Evolutionary conservation across 2,329 filamentous ascomycete genomes (phyloP).

Genomic region (Xylariaceae sp.): DNA sequence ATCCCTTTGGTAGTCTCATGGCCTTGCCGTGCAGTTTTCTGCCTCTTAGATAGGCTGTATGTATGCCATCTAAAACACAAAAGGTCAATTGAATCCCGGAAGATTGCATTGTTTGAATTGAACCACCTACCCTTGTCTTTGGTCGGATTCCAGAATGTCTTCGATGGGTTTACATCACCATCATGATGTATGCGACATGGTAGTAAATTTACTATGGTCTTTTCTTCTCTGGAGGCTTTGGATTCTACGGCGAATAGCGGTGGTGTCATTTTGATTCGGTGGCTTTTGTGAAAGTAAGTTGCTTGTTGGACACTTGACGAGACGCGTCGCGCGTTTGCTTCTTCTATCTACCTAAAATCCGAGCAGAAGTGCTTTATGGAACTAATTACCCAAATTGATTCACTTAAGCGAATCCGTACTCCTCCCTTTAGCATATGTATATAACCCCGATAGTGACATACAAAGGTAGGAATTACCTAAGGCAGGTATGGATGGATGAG

Average conservation of each 20-base stretch:
- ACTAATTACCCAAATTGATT: constrained; percentile 5
- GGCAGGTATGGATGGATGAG: too few relatives aligned
- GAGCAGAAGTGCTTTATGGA: not conserved
- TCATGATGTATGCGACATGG: constrained; percentile 77
- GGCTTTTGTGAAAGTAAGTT: not conserved
- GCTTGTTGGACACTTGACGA: not conserved
- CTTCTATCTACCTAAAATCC: not conserved
- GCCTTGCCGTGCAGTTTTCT: constrained; percentile 67
- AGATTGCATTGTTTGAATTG: not conserved
- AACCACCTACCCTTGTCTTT: constrained; percentile 40
- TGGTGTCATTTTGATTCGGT: constrained; percentile 24
- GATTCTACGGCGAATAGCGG: constrained; percentile 26
- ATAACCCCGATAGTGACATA: not conserved
- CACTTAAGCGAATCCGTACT: not conserved
- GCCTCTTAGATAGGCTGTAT: constrained; percentile 68
- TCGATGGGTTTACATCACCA: constrained; percentile 59
- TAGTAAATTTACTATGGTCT: constrained; percentile 51
- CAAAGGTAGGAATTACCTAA: not conserved
- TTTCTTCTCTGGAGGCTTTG: constrained; percentile 15
- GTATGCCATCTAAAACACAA: constrained; percentile 40
- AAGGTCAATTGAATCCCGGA: constrained; percentile 6
- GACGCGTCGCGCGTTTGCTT: constrained; percentile 11
- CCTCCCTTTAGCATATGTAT: not conserved
- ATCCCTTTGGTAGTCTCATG: constrained; percentile 64
- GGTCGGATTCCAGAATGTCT: constrained; percentile 65